Percentiles rank a stretch among this genome's conserved stretches.
phyloP scores from a whole-genome alignment of 495 filamentous ascomycete species.

The Tuber borchii region DNA sequence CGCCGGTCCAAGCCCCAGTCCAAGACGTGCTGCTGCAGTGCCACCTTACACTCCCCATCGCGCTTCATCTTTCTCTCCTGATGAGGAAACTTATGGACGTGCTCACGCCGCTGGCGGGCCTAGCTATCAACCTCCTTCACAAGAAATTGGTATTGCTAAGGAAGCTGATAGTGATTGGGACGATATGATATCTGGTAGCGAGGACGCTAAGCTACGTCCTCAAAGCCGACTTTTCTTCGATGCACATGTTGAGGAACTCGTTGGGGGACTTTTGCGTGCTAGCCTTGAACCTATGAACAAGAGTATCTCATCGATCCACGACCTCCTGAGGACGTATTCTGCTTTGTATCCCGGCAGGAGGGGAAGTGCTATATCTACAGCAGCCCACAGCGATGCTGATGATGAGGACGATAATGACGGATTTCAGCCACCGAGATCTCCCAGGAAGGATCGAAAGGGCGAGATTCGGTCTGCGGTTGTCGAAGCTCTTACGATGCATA shows the following conservation, averaged over 20 bases:
- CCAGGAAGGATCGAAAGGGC: conserved; percentile 65
- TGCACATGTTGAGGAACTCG: conserved; percentile 73
- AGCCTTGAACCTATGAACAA: conserved; percentile 72
- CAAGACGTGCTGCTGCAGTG: conserved; percentile 15
- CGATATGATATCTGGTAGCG: conserved; percentile 70
- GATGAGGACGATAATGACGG: conserved; percentile 63
- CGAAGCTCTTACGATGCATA: conserved; percentile 58
- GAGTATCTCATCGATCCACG: conserved; percentile 66
- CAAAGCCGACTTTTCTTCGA: conserved; percentile 70
- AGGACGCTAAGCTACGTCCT: conserved; percentile 70
- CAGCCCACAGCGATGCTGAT: conserved; percentile 78
- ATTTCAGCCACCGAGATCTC: conserved; percentile 52
- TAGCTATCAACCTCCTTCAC: conserved; percentile 21
- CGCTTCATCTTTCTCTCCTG: conserved; percentile 37
- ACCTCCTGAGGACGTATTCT: conserved; percentile 53
- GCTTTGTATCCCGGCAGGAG: conserved; percentile 44
- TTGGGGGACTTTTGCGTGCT: conserved; percentile 69
- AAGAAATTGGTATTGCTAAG: conserved; percentile 24
- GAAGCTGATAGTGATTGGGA: conserved; percentile 72
- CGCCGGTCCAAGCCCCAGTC: conserved; percentile 37
- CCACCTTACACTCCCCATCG: conserved; percentile 18
- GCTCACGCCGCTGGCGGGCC: conserved; percentile 23
- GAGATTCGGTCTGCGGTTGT: conserved; percentile 73
- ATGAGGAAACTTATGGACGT: conserved; percentile 25
- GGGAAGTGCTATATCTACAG: conserved; percentile 55